Conservation (phyloP, 2,329 filamentous ascomycete species). For the Trichoderma citrinoviride region DNA sequence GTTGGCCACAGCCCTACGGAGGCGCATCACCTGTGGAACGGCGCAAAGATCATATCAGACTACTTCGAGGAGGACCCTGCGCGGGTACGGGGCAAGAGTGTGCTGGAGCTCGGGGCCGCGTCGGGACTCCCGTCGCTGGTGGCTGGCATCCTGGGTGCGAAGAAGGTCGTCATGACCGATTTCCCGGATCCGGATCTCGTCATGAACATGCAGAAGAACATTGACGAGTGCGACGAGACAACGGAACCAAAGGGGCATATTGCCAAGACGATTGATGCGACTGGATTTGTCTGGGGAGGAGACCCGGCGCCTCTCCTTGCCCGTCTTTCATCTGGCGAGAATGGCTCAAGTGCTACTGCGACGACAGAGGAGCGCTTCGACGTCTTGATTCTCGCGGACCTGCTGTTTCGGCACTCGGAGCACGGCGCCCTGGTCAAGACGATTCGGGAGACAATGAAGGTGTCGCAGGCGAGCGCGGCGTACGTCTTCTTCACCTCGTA, state of each 20-base stretch:
- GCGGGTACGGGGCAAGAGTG: constrained; percentile 63
- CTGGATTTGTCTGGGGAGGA: constrained; percentile 83
- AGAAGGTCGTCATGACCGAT: constrained; percentile 75
- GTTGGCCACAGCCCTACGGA: constrained; percentile 87
- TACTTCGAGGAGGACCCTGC: constrained; percentile 71
- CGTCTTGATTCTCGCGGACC: constrained; percentile 79
- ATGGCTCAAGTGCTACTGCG: background rate
- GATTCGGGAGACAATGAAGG: constrained; percentile 64
- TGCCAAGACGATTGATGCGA: constrained; percentile 48
- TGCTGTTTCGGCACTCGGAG: constrained; percentile 88
- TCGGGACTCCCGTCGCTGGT: constrained; percentile 81
- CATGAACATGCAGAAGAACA: constrained; percentile 73
- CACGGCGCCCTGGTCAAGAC: constrained; percentile 74
- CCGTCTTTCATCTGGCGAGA: constrained; percentile 45
- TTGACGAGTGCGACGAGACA: constrained; percentile 52
- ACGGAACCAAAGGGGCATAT: constrained; percentile 33
- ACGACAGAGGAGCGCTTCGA: constrained; percentile 59
- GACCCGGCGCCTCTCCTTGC: constrained; percentile 57
- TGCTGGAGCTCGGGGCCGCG: constrained; percentile 87
- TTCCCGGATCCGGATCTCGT: constrained; percentile 86
- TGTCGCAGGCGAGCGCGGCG: constrained; percentile 56
- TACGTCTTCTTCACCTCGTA: constrained; percentile 95
- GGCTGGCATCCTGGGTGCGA: constrained; percentile 69
- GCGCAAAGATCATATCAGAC: constrained; percentile 70
- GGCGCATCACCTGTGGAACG: constrained; percentile 91